phyloP scores from a whole-genome alignment of 306 rosid genomes.

The Cyamopsis tetragonoloba region DNA sequence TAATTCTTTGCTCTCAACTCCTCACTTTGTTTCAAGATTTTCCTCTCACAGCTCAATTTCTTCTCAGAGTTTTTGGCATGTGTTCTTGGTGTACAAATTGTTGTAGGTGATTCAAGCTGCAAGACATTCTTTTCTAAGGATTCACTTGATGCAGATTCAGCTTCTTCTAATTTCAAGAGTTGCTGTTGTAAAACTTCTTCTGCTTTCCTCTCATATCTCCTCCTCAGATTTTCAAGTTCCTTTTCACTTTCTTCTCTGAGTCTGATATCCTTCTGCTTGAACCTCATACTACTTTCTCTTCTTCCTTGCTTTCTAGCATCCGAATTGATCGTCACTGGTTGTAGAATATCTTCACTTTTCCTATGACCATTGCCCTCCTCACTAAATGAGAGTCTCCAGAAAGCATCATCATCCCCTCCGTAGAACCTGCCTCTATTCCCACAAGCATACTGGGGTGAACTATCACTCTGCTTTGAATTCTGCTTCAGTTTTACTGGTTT shows the following conservation, averaged over 20 bases:
- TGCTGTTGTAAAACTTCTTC: conserved; percentile 34
- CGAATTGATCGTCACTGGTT: conserved; percentile 23
- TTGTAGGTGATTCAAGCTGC: conserved; percentile 39
- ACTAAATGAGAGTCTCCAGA: conserved; percentile 82
- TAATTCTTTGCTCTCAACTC: conserved; percentile 46
- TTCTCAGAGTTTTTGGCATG: conserved; percentile 18
- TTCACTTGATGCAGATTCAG: conserved; percentile 33
- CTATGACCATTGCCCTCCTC: conserved; percentile 41
- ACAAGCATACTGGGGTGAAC: conserved; percentile 28
- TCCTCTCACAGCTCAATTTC: conserved; percentile 30
- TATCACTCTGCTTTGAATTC: conserved; percentile 35
- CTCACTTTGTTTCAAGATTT: conserved; percentile 39
- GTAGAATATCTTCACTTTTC: conserved; percentile 32
- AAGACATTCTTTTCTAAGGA: conserved; percentile 24
- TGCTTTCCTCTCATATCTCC: conserved; percentile 40
- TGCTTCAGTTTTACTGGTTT: conserved; percentile 33
- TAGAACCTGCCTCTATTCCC: conserved; percentile 41
- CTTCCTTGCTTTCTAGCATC: conserved; percentile 37
- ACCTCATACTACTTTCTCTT: conserved; percentile 34
- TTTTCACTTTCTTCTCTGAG: conserved; percentile 27
- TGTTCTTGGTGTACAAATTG: conserved; percentile 41
- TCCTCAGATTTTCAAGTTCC: conserved; percentile 43
- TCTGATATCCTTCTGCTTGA: conserved; percentile 30
- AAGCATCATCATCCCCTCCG: conserved; percentile 51
- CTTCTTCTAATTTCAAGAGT: conserved; percentile 38